Base-by-base conservation (phyloP, 2,329 filamentous ascomycete species). In the Claviceps pusilla region DNA sequence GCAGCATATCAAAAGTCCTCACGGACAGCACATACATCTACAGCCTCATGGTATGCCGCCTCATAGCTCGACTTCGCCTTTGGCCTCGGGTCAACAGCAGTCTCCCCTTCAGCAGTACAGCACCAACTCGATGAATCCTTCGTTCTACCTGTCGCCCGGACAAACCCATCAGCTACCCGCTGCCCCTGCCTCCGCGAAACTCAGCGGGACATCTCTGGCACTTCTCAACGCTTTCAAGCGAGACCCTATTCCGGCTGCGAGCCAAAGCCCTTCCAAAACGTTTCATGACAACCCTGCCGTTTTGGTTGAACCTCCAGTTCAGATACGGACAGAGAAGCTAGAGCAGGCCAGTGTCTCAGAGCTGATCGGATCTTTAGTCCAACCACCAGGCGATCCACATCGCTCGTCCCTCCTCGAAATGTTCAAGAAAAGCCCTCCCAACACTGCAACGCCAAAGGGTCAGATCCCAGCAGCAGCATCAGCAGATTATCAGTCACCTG, bases 1-100 rank as follows among this genome's bases (percentile, higher is more conserved):
- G 24, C 24, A 24, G 24, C 24, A 24, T 24, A 24, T 61, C 31
- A 57, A 60, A 29, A 57, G 67, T 19, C 59, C 64, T 31, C 69
- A 73, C 52, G 75, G 75, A 1, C 76, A 79, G 53, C 74, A 77
- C 10, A 64, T 77, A 11, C 78, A 77, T 33, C 78, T 76, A 7
- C 76, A 79, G 49, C 75, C 78, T 1, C 78, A 80, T 56, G 73
- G 75, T 24, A 24, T 24, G 3, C 24, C 24, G 24, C 75, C 79
- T 1, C 78, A 80, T 56, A 73, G 75, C 57, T 72, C 73, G 7
- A 67, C 78, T 54, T 74, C 79, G 47, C 71, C 73, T n/a, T 62
- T 62, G 35, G 65, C 61, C 31, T 62, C 59, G 2, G 63, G 64
- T 45, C 66, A 66, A 54, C 64, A 67, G 11, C 51, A 46, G 24